Conservation (phyloP, 2,329 filamentous ascomycete species). For the Arthroderma sp. region DNA sequence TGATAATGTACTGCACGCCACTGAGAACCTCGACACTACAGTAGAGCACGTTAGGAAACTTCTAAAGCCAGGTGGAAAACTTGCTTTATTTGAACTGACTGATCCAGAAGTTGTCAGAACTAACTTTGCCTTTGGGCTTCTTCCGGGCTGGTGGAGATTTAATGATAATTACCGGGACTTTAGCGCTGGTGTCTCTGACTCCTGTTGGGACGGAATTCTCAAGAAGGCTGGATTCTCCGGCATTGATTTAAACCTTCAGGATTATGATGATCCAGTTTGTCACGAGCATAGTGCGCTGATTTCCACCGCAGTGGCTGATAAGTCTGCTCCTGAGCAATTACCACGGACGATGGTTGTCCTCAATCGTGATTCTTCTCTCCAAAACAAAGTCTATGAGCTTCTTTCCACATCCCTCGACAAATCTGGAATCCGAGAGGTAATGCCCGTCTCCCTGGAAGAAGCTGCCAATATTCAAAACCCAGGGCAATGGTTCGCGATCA, state of each 20-base stretch:
- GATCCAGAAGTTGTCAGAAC: conserved; percentile 7
- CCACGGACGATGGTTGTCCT: not conserved
- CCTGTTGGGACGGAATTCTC: conserved; percentile 2
- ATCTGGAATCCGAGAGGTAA: no score
- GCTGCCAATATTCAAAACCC: no score
- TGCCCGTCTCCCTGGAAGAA: no score
- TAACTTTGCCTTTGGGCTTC: conserved; percentile 5
- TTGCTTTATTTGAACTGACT: conserved; percentile 25
- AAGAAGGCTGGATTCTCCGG: conserved; percentile 4
- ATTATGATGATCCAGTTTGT: conserved; percentile 7
- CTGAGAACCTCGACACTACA: conserved; percentile 7
- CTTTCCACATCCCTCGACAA: no score
- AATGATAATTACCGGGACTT: conserved; percentile 4
- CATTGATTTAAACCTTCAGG: conserved; percentile 4
- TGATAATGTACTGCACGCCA: conserved; percentile 14
- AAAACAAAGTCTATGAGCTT: no score
- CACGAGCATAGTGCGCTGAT: conserved; percentile 10
- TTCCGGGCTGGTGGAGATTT: conserved; percentile 16
- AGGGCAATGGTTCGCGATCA: no score
- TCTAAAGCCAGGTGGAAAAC: conserved; percentile 10
- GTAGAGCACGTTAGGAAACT: conserved; percentile 12
- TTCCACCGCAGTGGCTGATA: conserved; percentile 7
- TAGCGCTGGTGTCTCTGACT: conserved; percentile 1
- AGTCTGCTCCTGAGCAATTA: not conserved
- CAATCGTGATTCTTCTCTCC: no score